Conservation (phyloP, 2,329 filamentous ascomycete species). For the Myriosclerotinia duriaeana region DNA sequence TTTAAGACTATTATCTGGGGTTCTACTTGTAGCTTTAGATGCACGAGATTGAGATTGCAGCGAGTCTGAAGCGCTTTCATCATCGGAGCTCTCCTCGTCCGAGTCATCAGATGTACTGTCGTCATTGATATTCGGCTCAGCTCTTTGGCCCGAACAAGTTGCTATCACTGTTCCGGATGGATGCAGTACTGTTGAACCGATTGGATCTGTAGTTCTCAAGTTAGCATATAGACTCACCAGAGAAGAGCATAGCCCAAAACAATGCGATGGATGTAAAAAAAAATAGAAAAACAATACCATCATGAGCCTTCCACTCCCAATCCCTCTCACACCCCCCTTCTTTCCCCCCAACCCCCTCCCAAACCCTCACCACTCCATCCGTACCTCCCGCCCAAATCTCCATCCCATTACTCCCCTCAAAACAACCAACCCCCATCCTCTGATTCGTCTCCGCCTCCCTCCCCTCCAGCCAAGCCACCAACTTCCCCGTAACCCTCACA, state of each 20-base stretch:
- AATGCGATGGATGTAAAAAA: background rate
- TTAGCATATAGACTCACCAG: background rate
- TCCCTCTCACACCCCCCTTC: constrained; percentile 42
- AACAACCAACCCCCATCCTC: constrained; percentile 56
- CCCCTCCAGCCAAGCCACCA: constrained; percentile 55
- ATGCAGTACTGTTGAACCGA: constrained; percentile 39
- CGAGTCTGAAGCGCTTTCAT: constrained; percentile 11
- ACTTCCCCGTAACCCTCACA: constrained; percentile 56
- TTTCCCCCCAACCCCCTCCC: constrained; percentile 55
- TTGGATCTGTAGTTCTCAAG: constrained; percentile 33
- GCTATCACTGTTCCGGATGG: constrained; percentile 40
- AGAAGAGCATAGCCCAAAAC: background rate
- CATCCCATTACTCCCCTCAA: constrained; percentile 50
- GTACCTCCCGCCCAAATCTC: constrained; percentile 63
- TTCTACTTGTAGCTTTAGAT: constrained; percentile 10
- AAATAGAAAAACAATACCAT: constrained; percentile 31
- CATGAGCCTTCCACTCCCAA: constrained; percentile 41
- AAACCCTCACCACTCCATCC: constrained; percentile 56
- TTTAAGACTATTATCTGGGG: constrained; percentile 48
- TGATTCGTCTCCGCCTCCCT: constrained; percentile 55
- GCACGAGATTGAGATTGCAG: constrained; percentile 1
- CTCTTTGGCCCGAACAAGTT: constrained; percentile 40
- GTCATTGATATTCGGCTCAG: constrained; percentile 20
- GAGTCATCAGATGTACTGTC: constrained; percentile 24
- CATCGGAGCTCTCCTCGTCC: constrained; percentile 21